Conservation (phyloP, 2,329 filamentous ascomycete genomes). For the Fusarium clavum region DNA sequence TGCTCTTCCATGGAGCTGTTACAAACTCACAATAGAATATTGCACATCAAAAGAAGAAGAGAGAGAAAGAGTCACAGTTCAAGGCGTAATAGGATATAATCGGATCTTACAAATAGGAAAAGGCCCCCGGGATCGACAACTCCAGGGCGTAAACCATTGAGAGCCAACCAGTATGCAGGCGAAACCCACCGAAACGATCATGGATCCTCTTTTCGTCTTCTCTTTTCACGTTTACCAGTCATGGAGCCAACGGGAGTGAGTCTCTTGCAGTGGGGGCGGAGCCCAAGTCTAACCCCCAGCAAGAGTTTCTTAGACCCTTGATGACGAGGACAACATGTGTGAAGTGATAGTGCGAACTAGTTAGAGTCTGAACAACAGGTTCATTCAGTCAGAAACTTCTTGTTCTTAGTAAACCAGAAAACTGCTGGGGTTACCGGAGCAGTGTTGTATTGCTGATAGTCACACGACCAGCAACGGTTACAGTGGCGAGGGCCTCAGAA, state of each 20-base stretch:
- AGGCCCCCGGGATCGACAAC: conserved; percentile 23
- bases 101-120: conserved; percentile 28
- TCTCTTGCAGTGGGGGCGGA: conserved; percentile 32
- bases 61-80: conserved; percentile 12
- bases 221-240: conserved; percentile 14
- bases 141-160: conserved; percentile 18
- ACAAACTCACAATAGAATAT: conserved; percentile 2
- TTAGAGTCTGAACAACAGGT: not conserved
- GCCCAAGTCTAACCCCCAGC: conserved; percentile 6
- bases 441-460: not conserved
- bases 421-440: not conserved
- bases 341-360: not conserved
- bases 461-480: conserved; percentile 24
- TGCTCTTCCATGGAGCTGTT: conserved; percentile 4
- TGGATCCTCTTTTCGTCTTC: conserved; percentile 29
- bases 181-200: conserved; percentile 34
- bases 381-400: not conserved
- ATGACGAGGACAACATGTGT: conserved; percentile 21
- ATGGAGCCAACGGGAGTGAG: conserved; percentile 19
- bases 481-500: conserved; percentile 36
- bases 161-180: conserved; percentile 35
- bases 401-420: not conserved
- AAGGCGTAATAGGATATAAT: conserved; percentile 5
- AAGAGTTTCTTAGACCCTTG: conserved; percentile 15
- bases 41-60: conserved; percentile 8